Conservation (phyloP, 2,329 filamentous ascomycete genomes). For the Colletotrichum sp. region DNA sequence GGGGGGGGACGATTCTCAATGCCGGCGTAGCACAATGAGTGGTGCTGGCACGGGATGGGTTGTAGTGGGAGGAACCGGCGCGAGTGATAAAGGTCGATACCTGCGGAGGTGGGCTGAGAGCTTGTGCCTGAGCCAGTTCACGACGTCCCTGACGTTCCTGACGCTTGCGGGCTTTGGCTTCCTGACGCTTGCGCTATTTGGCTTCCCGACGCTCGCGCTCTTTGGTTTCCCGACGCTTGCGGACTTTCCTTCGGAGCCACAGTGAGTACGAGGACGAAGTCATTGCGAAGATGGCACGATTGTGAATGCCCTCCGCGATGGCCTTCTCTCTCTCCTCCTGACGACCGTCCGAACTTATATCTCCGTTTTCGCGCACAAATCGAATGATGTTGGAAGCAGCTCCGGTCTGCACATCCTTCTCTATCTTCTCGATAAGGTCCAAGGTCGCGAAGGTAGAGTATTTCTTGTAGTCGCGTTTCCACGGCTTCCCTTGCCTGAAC, state of each 20-base stretch:
- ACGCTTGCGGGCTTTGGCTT: too few species aligned
- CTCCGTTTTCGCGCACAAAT: not conserved
- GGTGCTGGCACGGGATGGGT: not conserved
- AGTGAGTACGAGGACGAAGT: not conserved
- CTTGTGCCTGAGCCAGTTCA: not conserved
- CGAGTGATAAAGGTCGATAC: not conserved
- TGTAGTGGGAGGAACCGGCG: not conserved
- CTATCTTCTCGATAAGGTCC: not conserved
- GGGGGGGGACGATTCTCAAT: not conserved
- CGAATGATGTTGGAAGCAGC: not conserved
- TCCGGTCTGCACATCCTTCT: accelerated
- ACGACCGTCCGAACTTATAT: too few species aligned
- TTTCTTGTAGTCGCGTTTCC: accelerated
- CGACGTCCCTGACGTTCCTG: too few species aligned
- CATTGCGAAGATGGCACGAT: not conserved
- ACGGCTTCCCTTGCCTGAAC: not conserved
- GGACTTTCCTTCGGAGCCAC: not conserved
- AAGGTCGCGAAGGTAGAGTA: not conserved
- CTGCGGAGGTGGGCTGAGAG: not conserved
- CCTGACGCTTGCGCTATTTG: too few species aligned
- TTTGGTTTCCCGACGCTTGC: not conserved
- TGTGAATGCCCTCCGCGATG: not conserved
- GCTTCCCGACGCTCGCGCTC: too few species aligned
- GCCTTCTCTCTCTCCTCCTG: not conserved
- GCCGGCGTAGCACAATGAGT: not conserved